These are phyloP conservation scores for Saposhnikovia divaricata DNA, from an alignment of 129 eudicot genomes.

Conservation along the genomic window DNA sequence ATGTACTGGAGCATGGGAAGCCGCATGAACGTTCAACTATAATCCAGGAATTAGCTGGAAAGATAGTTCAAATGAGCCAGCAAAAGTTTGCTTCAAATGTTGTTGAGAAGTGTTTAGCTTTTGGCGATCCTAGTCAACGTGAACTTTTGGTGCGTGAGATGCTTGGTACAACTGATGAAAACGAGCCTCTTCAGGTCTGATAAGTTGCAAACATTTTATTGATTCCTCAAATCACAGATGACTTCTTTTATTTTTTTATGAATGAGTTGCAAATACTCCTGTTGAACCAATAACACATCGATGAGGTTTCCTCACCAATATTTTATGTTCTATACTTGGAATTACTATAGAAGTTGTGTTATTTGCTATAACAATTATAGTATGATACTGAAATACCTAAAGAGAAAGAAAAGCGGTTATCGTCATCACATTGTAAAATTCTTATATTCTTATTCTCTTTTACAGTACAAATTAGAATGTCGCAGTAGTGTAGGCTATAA, in stretches of 20 bases:
- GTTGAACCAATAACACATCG: neutral
- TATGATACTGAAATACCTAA: neutral
- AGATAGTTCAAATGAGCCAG: constrained; percentile 41
- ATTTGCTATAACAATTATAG: neutral
- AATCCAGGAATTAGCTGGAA: constrained; percentile 29
- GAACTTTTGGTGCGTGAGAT: constrained; percentile 45
- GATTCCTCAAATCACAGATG: neutral
- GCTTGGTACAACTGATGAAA: constrained; percentile 25
- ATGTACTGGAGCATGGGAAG: constrained; percentile 43
- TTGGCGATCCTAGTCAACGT: constrained; percentile 29
- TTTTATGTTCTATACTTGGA: neutral
- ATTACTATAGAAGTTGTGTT: neutral
- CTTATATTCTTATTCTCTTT: neutral
- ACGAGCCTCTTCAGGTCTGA: constrained; percentile 31
- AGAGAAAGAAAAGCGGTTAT: neutral
- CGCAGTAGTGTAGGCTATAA: neutral
- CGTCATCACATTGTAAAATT: neutral
- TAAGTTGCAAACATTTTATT: neutral
- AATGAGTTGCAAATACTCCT: neutral
- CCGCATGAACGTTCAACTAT: constrained; percentile 42
- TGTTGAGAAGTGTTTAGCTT: constrained; percentile 46
- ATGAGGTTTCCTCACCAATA: neutral
- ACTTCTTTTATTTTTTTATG: neutral
- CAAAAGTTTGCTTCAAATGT: constrained; percentile 59
- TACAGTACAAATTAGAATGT: neutral